Conservation (phyloP, 2,329 filamentous ascomycete species). For the Aspergillus vadensis region DNA sequence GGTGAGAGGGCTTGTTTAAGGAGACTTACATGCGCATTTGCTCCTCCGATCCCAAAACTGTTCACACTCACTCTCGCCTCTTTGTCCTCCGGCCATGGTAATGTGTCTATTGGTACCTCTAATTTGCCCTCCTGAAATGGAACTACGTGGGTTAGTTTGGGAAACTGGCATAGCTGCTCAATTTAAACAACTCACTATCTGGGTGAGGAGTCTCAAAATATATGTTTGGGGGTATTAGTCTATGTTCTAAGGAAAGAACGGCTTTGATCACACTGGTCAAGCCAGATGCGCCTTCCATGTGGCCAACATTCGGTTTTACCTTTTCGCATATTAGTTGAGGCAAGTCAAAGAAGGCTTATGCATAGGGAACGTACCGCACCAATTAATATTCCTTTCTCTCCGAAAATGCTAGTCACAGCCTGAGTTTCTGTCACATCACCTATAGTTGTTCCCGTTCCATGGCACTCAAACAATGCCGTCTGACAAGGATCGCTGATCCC, state of each 20-base stretch:
- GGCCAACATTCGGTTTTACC: constrained; percentile 28
- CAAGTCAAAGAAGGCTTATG: background rate
- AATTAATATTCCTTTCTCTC: constrained; percentile 15
- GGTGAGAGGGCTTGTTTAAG: no score
- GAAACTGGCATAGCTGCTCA: no score
- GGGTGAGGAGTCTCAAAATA: constrained; percentile 30
- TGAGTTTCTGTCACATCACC: constrained; percentile 11
- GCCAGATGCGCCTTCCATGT: constrained; percentile 24
- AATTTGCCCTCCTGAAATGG: constrained; percentile 7
- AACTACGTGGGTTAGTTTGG: background rate
- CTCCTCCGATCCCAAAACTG: constrained; percentile 28
- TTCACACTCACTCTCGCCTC: constrained; percentile 28
- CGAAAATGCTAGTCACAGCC: constrained; percentile 16
- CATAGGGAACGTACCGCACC: constrained; percentile 15
- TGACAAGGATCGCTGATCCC: constrained; percentile 9
- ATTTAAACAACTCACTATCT: constrained; percentile 15
- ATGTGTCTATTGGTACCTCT: constrained; percentile 3
- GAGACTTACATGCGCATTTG: constrained; percentile 14
- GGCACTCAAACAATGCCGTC: constrained; percentile 19
- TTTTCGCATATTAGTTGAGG: background rate
- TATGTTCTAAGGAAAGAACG: constrained; percentile 22
- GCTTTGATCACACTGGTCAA: constrained; percentile 24
- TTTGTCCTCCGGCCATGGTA: constrained; percentile 24
- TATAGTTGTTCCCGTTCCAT: constrained; percentile 16
- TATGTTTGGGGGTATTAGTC: constrained; percentile 22